Conservation (phyloP, 2,329 filamentous ascomycete genomes). For the Aureobasidium pullulans region DNA sequence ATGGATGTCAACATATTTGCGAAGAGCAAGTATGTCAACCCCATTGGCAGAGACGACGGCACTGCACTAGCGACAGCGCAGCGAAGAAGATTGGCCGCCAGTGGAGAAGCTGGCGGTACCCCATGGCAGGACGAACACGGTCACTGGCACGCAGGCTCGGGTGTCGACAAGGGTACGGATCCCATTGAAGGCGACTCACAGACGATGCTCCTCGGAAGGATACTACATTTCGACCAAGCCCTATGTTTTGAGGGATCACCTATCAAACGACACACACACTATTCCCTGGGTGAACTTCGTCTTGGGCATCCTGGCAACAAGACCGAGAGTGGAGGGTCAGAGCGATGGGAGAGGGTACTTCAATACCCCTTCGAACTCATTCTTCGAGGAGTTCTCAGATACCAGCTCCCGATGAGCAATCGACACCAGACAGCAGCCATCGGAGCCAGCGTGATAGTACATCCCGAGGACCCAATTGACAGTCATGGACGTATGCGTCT, state of each 20-base stretch:
- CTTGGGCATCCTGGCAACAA: constrained; percentile 78
- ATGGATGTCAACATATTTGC: constrained; percentile 92
- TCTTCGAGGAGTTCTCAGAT: constrained; percentile 82
- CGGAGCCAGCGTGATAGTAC: constrained; percentile 33
- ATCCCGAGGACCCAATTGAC: constrained; percentile 32
- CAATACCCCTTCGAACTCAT: constrained; percentile 92
- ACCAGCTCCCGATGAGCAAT: constrained; percentile 57
- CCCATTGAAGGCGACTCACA: constrained; percentile 55
- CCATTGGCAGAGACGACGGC: constrained; percentile 2
- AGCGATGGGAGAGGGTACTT: constrained; percentile 84
- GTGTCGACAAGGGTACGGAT: constrained; percentile 52
- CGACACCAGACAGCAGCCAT: constrained; percentile 46
- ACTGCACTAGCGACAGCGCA: not conserved
- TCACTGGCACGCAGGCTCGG: constrained; percentile 19
- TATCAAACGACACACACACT: constrained; percentile 64
- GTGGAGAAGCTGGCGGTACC: not conserved
- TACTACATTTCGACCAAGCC: constrained; percentile 79
- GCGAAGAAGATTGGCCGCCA: not conserved
- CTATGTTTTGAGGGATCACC: constrained; percentile 86
- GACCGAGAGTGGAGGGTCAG: constrained; percentile 71
- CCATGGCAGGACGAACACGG: constrained; percentile 17
- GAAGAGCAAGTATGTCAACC: constrained; percentile 80
- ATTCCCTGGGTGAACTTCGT: constrained; percentile 75
- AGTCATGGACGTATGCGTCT: constrained; percentile 25
- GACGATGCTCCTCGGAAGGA: constrained; percentile 86